Percentiles rank a stretch among this genome's conserved stretches.
phyloP scores from a whole-genome alignment of 2,329 filamentous ascomycete species.

The Aphanoascus verrucosus region DNA sequence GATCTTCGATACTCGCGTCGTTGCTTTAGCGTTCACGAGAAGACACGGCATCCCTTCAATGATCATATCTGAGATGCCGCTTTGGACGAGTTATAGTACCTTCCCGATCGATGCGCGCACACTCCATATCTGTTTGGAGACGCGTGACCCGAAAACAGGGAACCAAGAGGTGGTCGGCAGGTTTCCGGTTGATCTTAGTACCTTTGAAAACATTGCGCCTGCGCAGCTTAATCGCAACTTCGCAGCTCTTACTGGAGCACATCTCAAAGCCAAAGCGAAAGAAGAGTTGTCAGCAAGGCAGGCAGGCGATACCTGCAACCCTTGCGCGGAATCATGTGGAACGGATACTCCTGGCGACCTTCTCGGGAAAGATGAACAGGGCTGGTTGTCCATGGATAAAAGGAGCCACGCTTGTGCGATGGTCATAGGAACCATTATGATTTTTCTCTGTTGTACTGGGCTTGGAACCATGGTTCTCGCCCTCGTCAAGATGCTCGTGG shows the following conservation, averaged over 20 bases:
- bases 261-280: slow-evolving; percentile 15
- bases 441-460: slow-evolving; percentile 26
- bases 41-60: slow-evolving; percentile 37
- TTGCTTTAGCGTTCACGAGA: slow-evolving; percentile 33
- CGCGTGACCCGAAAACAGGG: slow-evolving; percentile 26
- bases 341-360: not conserved
- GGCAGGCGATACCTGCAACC: not conserved
- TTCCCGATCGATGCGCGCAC: slow-evolving; percentile 32
- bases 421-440: slow-evolving; percentile 22
- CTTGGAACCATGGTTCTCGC: slow-evolving; percentile 21
- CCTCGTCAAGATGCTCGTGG: slow-evolving; percentile 21
- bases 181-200: slow-evolving; percentile 39
- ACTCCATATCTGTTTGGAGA: slow-evolving; percentile 37
- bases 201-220: slow-evolving; percentile 39
- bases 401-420: slow-evolving; percentile 12
- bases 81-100: slow-evolving; percentile 30
- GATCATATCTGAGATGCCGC: slow-evolving; percentile 35
- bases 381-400: not conserved
- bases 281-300: not conserved
- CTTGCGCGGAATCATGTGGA: not conserved
- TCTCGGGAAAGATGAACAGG: not conserved
- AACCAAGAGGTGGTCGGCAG: slow-evolving; percentile 27
- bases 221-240: slow-evolving; percentile 39
- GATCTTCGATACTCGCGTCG: slow-evolving; percentile 23
- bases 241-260: slow-evolving; percentile 30